phyloP scores from a whole-genome alignment of 768 basidiomycete genomes.

The Phylloporus arenicola region DNA sequence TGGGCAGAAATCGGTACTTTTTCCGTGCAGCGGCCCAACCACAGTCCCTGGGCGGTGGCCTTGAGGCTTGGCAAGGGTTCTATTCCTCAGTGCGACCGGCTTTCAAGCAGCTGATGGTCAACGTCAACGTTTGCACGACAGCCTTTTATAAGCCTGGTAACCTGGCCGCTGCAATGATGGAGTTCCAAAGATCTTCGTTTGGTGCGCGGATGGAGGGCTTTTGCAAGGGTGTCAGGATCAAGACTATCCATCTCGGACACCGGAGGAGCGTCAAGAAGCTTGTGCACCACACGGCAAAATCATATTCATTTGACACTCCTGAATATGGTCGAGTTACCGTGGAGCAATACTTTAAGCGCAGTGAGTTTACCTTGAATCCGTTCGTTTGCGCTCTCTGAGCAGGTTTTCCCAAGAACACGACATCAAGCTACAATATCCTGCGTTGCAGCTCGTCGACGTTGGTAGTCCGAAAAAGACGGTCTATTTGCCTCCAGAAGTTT shows the following conservation, averaged over 20 bases:
- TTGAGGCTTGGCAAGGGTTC: slow-evolving; percentile 54
- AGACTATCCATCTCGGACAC: slow-evolving; percentile 67
- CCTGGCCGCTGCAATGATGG: slow-evolving; percentile 38
- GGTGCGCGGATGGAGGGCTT: slow-evolving; percentile 59
- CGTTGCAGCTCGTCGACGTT: slow-evolving; percentile 44
- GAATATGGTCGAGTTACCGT: slow-evolving; percentile 41
- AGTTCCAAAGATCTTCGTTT: slow-evolving; percentile 45
- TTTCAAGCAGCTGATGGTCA: slow-evolving; percentile 46
- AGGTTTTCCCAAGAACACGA: slow-evolving; percentile 37
- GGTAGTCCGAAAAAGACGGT: slow-evolving; percentile 38
- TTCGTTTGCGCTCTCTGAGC: neutral
- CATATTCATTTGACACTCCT: slow-evolving; percentile 37
- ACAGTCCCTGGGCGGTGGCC: slow-evolving; percentile 44
- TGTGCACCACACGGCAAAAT: slow-evolving; percentile 34
- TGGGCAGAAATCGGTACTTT: slow-evolving; percentile 51
- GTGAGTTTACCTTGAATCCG: slow-evolving; percentile 27
- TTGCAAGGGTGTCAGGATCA: slow-evolving; percentile 59
- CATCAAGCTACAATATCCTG: slow-evolving; percentile 34
- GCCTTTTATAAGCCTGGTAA: slow-evolving; percentile 43
- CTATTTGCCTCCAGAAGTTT: slow-evolving; percentile 44
- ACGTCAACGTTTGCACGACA: slow-evolving; percentile 49
- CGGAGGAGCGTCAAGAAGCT: slow-evolving; percentile 64
- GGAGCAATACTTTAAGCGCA: slow-evolving; percentile 42
- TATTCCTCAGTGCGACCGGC: slow-evolving; percentile 37
- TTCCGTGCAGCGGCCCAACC: slow-evolving; percentile 34